phyloP scores from a whole-genome alignment of 2,329 filamentous ascomycete species.

The Torrubiella hemipterigena region DNA sequence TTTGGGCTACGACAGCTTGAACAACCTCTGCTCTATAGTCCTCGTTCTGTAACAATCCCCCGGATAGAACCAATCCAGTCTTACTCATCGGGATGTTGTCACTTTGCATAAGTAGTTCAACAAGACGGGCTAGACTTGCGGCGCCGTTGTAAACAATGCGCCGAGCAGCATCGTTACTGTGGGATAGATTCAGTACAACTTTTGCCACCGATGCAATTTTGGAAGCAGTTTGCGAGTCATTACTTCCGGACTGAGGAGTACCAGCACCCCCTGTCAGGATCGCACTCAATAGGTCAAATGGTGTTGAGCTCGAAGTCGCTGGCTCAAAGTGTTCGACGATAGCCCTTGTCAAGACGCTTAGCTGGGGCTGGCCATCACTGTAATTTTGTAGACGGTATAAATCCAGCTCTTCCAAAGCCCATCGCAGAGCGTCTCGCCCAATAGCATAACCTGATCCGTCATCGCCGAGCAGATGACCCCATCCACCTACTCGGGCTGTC shows the following conservation, averaged over 20 bases:
- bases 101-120: conserved; percentile 6
- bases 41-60: conserved; percentile 11
- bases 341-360: conserved; percentile 7
- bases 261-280: no score
- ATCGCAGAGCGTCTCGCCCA: conserved; percentile 21
- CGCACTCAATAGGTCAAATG: no score
- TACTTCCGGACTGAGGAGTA: no score
- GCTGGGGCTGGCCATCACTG: neutral
- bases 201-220: conserved; percentile 12
- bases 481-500: conserved; percentile 25
- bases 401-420: conserved; percentile 19
- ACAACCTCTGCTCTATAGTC: conserved; percentile 6
- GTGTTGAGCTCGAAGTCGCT: no score
- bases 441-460: conserved; percentile 29
- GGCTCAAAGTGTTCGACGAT: conserved; percentile 9
- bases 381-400: conserved; percentile 6
- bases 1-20: conserved; percentile 4
- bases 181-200: conserved; percentile 9
- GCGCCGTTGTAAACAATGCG: conserved; percentile 9
- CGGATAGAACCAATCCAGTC: conserved; percentile 10
- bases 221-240: no score
- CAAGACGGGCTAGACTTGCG: conserved; percentile 9
- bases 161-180: conserved; percentile 8
- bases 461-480: conserved; percentile 30
- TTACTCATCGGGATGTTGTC: conserved; percentile 8